A percentile compares a stretch with the other conserved stretches of the same genome.
Conservation (phyloP, 495 filamentous ascomycete species). For the Rhizodiscina lignyota region DNA sequence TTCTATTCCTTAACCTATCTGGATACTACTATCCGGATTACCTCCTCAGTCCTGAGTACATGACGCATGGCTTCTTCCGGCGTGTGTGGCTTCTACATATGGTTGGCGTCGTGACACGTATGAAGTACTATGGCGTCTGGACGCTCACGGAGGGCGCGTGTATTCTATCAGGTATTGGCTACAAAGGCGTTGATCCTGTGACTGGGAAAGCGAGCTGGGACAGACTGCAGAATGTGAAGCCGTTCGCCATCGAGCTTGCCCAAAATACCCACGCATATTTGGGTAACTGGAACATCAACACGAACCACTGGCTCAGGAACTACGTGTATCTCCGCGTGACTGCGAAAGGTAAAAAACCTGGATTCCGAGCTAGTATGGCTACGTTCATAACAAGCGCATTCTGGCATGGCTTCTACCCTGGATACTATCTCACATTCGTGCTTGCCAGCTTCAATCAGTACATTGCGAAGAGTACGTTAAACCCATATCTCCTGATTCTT, state of each 20-base stretch:
- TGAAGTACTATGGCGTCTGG: slow-evolving; percentile 97
- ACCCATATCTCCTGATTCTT: slow-evolving; percentile 5
- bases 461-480: slow-evolving; percentile 68
- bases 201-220: slow-evolving; percentile 79
- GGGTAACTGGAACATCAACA: slow-evolving; percentile 95
- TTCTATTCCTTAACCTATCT: slow-evolving; percentile 58
- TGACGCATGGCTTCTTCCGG: slow-evolving; percentile 48
- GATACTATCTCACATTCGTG: slow-evolving; percentile 85
- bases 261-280: slow-evolving; percentile 83
- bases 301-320: slow-evolving; percentile 90
- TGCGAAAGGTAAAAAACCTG: slow-evolving; percentile 87
- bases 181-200: slow-evolving; percentile 74
- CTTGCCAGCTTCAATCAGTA: slow-evolving; percentile 83
- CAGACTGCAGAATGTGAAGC: slow-evolving; percentile 71
- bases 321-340: slow-evolving; percentile 94
- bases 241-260: slow-evolving; percentile 66
- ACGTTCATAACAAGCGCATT: slow-evolving; percentile 89
- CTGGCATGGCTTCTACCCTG: slow-evolving; percentile 97
- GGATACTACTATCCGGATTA: slow-evolving; percentile 43
- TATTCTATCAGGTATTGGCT: slow-evolving; percentile 85
- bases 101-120: slow-evolving; percentile 60
- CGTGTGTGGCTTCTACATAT: slow-evolving; percentile 67
- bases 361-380: slow-evolving; percentile 84
- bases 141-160: slow-evolving; percentile 83
- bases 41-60: slow-evolving; percentile 42